Base-by-base conservation (phyloP, 2,329 filamentous ascomycete species). In the Pseudonectria foliicola region DNA sequence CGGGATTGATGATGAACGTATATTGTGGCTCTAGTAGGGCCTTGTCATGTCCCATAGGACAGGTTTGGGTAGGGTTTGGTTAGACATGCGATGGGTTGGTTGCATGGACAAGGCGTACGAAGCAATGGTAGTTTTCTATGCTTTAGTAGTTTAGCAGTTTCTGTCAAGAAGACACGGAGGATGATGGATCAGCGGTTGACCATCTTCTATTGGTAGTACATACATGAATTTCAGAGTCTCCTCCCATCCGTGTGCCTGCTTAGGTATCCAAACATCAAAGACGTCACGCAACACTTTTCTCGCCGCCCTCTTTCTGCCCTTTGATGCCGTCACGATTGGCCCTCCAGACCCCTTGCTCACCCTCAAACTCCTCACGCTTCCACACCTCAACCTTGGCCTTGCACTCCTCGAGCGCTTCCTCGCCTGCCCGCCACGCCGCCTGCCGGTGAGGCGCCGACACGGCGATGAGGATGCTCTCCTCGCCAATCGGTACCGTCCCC, bases 311-410 rank as follows among this genome's bases (percentile, higher is more conserved):
- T 47, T 60, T 67, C 29, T 69, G 65, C 6, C 78, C 82, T 31
- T 64, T 61, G 40, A 69, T 66, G 8, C 83, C 84, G 61, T 94
- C 88, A 45, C 81, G 66, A 63, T 95, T 95, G 41, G 85, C 86
- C 62, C 87, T 80, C 89, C 89, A 95, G 29, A 92, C 73, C 6
- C 80, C 85, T 44, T 83, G 81, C 14, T 79, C 82, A 2, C 75
- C 82, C 29, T 74, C 77, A 67, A 95, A 95, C 57, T 87, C 83
- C 65, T 96, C 90, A 45, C 79, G 69, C 65, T 95, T 95, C 90
- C 90, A 95, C 27, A 98, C 81, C 67, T 98, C 92, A n/a, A 86
- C 86, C 46, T 72, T 78, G 36, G 75, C 76, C 66, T 96, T 98
- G 54, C 85, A 87, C 56, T 77, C 67, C 65, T 96, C 90, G 39